These are phyloP conservation scores for Penicillium sp. DNA, from an alignment of 2,329 filamentous ascomycete species.

Conservation along the genomic window DNA sequence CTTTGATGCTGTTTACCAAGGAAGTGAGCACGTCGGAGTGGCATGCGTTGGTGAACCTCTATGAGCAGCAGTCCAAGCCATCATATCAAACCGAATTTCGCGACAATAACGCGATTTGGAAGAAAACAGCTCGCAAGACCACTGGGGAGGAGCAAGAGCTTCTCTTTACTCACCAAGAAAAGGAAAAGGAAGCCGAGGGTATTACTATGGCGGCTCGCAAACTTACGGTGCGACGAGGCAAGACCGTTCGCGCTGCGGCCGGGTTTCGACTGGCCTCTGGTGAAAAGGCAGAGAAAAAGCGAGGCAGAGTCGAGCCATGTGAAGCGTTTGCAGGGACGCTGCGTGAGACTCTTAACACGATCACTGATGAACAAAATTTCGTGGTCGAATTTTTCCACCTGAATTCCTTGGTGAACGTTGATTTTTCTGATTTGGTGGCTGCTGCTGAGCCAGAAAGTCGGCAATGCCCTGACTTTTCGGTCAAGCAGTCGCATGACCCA, in stretches of 20 bases:
- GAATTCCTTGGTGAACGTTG: constrained; percentile 75
- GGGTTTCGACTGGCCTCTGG: constrained; percentile 45
- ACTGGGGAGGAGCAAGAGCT: constrained; percentile 77
- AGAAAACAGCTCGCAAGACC: constrained; percentile 71
- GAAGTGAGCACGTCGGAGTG: constrained; percentile 82
- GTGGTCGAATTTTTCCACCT: constrained; percentile 96
- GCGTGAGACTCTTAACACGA: constrained; percentile 77
- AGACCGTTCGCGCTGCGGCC: constrained; percentile 59
- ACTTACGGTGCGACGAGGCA: constrained; percentile 89
- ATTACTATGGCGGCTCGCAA: constrained; percentile 78
- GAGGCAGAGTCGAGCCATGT: constrained; percentile 69
- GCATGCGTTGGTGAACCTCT: constrained; percentile 75
- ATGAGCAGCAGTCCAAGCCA: constrained; percentile 72
- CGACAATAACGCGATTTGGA: constrained; percentile 76
- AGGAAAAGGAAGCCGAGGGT: constrained; percentile 72
- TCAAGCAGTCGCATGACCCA: constrained; percentile 79
- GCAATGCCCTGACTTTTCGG: constrained; percentile 69
- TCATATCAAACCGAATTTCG: constrained; percentile 82
- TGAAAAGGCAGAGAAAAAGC: constrained; percentile 51
- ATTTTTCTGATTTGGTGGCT: constrained; percentile 80
- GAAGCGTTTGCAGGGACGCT: constrained; percentile 79
- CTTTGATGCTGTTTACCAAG: constrained; percentile 81
- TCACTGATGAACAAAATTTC: constrained; percentile 95
- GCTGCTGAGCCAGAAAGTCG: constrained; percentile 66
- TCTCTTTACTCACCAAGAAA: constrained; percentile 87